Base-by-base conservation (phyloP, 2,329 filamentous ascomycete species). In the Penicillium griseofulvum region DNA sequence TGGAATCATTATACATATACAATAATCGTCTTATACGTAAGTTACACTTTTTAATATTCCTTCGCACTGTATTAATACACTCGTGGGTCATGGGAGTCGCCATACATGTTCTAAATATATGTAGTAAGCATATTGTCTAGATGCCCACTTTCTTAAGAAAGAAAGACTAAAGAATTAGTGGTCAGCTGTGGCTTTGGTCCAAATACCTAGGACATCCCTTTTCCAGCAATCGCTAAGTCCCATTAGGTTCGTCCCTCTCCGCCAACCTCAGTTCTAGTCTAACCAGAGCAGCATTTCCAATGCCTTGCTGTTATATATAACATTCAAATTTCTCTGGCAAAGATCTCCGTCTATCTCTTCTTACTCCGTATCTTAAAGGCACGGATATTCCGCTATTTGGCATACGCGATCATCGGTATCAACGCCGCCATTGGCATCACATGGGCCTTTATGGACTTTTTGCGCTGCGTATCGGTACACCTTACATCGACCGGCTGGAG, bases 161-260 rank as follows among this genome's bases (percentile, higher is more conserved):
- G 6, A 16, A 46, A 12, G 8, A 38, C 52, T 56, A 44, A 54
- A 41, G 49, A 53, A 19, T 4, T 8, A 63, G 59, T 57, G 49
- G 45, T 61, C 26, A 49, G 37, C 4, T 51, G 31, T 42, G 63
- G 61, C n/a, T 63, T 63, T 36, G 63, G 63, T 7, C 48, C 10
- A 29, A 64, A 64, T 22, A 63, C 64, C 26, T 65, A 62, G 63
- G 63, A 65, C 26, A 48, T 63, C 29, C 60, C 60, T 4, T 54
- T 58, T 16, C 53, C 58, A 38, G 24, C 47, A 5, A 60, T 65
- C 28, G 62, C 56, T 29, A 53, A 41, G 17, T 57, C 59, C 37
- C 63, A 61, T 22, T 44, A 59, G 51, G 51, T 59, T 39, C 12
- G 39, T 31, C 16, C 29, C 29, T 16, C 26, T 17, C 28, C 9